These are phyloP conservation scores for Brassica cretica DNA, from an alignment of 345 rosid genomes.

Conservation along the genomic window DNA sequence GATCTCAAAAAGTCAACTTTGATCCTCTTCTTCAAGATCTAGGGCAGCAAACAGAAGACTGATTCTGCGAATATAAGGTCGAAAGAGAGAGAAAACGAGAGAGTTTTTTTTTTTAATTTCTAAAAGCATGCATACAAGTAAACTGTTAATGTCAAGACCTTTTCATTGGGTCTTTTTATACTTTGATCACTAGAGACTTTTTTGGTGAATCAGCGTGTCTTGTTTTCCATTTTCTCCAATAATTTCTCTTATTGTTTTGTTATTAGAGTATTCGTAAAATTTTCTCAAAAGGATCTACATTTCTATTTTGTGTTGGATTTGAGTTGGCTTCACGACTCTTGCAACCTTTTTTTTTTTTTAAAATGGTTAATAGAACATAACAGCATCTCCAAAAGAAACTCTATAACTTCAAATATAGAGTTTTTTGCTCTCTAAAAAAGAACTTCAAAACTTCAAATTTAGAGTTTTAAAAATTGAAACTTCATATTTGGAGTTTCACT, in stretches of 20 bases:
- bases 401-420: no score
- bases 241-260: conserved; percentile 13
- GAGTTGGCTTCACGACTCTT: conserved; percentile 37
- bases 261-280: not conserved
- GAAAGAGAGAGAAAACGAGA: conserved; percentile 28
- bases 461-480: no score
- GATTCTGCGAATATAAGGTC: conserved; percentile 12
- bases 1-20: conserved; percentile 23
- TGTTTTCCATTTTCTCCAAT: conserved; percentile 9
- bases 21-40: conserved; percentile 32
- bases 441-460: no score
- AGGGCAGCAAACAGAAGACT: conserved; percentile 17
- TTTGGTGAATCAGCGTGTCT: no score
- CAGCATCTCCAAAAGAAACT: no score
- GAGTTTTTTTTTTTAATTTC: not conserved
- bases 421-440: no score
- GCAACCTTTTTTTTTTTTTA: not conserved
- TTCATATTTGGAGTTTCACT: no score
- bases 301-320: conserved; percentile 18
- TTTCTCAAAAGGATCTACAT: conserved; percentile 14
- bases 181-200: not conserved
- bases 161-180: conserved; percentile 1
- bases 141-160: conserved; percentile 13
- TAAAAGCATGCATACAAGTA: conserved; percentile 20
- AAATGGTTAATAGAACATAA: not conserved